Evolutionary conservation across 495 filamentous ascomycete species (phyloP), one percentile per base, ranked within the genome.

Genomic region (Hypoxylon lenormandii): DNA sequence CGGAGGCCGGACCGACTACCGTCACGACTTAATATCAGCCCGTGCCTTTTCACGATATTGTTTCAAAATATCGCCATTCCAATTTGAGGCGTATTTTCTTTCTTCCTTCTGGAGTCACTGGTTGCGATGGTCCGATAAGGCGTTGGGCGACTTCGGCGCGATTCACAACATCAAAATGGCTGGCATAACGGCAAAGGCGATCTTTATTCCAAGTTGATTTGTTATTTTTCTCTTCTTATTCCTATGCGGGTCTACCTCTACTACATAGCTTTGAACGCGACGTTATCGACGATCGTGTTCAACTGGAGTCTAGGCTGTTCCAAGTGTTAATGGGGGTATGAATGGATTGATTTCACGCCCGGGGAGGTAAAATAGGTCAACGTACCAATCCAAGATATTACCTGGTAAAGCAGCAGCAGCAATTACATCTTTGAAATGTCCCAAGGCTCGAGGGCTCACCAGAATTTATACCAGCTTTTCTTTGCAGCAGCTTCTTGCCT

Each of bases 391-490:
- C 53, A 16, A 19, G 30, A 51, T 33, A 33, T 48, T 21, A 52
- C 42, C 59, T 63, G 47, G 38, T 55, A 65, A 16, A 51, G 47
- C 28, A 8, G 30, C 30, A 33, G 10, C 10, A 33, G 30, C 30
- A 21, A 4, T 6, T 8, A 42, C 15, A 1, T 45, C 33, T 16
- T 50, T 12, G 10, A 21, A 46, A 60, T 47, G 15, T 10, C 42
- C 12, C 23, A 5, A 26, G 23, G 23, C 23, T 26, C 23, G 23
- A 3, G 4, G 36, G 40, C 47, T 79, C 70, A 86, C 84, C 85
- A 87, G 65, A 86, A 80, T 72, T 77, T 83, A 77, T 82, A 86
- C 79, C 79, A 80, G 30, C 76, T 70, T 72, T 72, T 76, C 55
- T 76, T 66, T 56, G 50, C 50, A 55, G 65, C 73, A 83, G 64